A percentile compares a stretch with the other conserved stretches of the same genome.
Evolutionary conservation across 2,329 filamentous ascomycete species (phyloP).

Genomic region (Colletotrichum agaves): DNA sequence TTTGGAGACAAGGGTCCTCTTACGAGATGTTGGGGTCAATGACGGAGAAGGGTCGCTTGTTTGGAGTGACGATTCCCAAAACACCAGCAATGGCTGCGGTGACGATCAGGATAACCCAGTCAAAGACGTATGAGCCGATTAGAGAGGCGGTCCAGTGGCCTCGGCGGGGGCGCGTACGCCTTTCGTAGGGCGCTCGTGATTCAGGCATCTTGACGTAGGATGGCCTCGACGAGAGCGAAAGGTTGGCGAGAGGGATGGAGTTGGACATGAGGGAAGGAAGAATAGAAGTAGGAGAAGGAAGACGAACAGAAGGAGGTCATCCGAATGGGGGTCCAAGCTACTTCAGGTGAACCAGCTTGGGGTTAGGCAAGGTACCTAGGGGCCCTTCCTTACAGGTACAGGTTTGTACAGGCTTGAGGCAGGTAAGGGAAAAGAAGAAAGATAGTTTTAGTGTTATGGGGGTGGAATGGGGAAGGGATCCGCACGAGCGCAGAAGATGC

Average conservation of each 20-base stretch:
- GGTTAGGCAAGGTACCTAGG: constrained; percentile 3
- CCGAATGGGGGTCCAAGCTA: constrained; percentile 21
- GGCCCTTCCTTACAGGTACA: not conserved
- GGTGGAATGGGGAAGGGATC: constrained; percentile 30
- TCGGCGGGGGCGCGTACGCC: constrained; percentile 30
- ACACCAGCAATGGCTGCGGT: constrained; percentile 67
- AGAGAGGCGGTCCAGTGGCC: constrained; percentile 41
- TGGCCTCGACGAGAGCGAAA: constrained; percentile 34
- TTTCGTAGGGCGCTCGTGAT: constrained; percentile 23
- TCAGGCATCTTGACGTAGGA: constrained; percentile 48
- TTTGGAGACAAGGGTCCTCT: constrained; percentile 41
- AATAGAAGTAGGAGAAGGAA: constrained; percentile 8
- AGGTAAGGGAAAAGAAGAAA: constrained; percentile 19
- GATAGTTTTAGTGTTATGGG: constrained; percentile 26
- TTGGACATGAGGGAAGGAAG: constrained; percentile 36
- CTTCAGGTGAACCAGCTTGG: constrained; percentile 30
- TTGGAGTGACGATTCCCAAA: constrained; percentile 71
- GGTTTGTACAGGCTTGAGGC: not conserved
- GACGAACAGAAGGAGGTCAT: constrained; percentile 29
- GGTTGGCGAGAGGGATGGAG: constrained; percentile 36
- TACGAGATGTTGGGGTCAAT: constrained; percentile 79
- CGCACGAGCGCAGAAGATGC: constrained; percentile 16
- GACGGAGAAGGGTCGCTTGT: constrained; percentile 77
- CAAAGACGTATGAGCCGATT: constrained; percentile 75
- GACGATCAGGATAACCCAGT: constrained; percentile 76